Percentiles rank a stretch among this genome's conserved stretches.
Evolutionary conservation across 2,329 filamentous ascomycete species (phyloP).

Genomic region (Fusarium albosuccineum): DNA sequence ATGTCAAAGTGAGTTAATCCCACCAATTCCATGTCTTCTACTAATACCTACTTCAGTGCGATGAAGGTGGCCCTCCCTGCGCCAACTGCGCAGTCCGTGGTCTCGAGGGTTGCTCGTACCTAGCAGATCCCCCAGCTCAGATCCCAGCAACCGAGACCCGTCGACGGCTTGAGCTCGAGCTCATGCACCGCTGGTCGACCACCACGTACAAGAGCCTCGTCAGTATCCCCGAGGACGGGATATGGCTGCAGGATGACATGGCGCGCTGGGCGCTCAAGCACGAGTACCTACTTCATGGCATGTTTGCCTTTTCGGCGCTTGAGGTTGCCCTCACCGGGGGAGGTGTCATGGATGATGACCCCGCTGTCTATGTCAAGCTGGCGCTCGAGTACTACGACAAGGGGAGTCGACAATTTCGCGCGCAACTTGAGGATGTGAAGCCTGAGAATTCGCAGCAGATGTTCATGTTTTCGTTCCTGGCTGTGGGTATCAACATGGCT

Average conservation of each 20-base stretch:
- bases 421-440: conserved; percentile 37
- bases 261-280: conserved; percentile 54
- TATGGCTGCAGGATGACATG: conserved; percentile 52
- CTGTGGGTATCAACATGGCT: conserved; percentile 42
- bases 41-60: conserved; percentile 46
- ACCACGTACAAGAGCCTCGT: conserved; percentile 57
- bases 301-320: conserved; percentile 44
- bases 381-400: conserved; percentile 45
- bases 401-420: conserved; percentile 40
- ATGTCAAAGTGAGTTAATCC: conserved; percentile 36
- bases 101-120: conserved; percentile 40
- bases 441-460: conserved; percentile 38
- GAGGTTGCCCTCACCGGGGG: conserved; percentile 41
- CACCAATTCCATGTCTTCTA: background rate
- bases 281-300: conserved; percentile 55
- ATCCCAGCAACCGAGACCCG: conserved; percentile 34
- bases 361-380: conserved; percentile 36
- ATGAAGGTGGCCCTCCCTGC: conserved; percentile 54
- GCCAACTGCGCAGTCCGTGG: conserved; percentile 49
- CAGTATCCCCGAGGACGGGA: conserved; percentile 53
- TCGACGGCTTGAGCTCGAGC: conserved; percentile 58
- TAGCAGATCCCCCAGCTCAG: conserved; percentile 18
- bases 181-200: conserved; percentile 66
- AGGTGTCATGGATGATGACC: conserved; percentile 27
- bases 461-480: conserved; percentile 43